These are phyloP conservation scores for Ophiostoma ulmi DNA, from an alignment of 2,329 filamentous ascomycete genomes.

Conservation along the genomic window DNA sequence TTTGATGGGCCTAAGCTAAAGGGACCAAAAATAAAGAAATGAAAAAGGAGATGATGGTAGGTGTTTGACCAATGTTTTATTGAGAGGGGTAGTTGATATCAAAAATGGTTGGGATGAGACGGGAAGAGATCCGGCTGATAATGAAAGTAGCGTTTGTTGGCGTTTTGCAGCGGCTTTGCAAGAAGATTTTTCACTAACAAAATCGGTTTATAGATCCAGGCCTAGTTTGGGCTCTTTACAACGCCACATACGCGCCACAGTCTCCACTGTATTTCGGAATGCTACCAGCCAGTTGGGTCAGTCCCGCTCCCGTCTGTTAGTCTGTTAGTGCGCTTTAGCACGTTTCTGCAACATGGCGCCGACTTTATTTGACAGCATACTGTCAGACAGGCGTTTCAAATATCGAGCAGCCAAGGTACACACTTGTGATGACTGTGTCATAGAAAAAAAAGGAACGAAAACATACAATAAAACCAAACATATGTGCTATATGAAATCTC, in stretches of 20 bases:
- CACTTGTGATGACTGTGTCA: not conserved
- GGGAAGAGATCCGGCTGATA: constrained; percentile 14
- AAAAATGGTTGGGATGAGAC: not conserved
- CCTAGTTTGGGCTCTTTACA: not conserved
- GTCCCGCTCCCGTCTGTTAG: constrained; percentile 5
- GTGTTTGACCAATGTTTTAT: not conserved
- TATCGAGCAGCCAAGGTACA: not conserved
- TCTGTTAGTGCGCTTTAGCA: constrained; percentile 21
- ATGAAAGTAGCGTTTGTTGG: not conserved
- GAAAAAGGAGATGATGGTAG: not conserved
- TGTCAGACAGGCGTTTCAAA: not conserved
- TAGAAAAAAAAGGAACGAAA: too few species aligned
- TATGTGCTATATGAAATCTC: too few species aligned
- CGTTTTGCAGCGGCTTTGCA: not conserved
- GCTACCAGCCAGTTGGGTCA: not conserved
- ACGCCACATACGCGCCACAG: not conserved
- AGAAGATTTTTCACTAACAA: constrained; percentile 15
- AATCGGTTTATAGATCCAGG: not conserved
- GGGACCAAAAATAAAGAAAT: too few species aligned
- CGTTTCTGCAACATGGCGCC: constrained; percentile 26
- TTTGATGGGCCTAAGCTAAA: too few species aligned
- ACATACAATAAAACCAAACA: too few species aligned
- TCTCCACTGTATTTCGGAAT: not conserved
- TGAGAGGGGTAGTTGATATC: not conserved
- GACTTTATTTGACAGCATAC: not conserved